phyloP scores from a whole-genome alignment of 805 yeast species.

The Candida pini region DNA sequence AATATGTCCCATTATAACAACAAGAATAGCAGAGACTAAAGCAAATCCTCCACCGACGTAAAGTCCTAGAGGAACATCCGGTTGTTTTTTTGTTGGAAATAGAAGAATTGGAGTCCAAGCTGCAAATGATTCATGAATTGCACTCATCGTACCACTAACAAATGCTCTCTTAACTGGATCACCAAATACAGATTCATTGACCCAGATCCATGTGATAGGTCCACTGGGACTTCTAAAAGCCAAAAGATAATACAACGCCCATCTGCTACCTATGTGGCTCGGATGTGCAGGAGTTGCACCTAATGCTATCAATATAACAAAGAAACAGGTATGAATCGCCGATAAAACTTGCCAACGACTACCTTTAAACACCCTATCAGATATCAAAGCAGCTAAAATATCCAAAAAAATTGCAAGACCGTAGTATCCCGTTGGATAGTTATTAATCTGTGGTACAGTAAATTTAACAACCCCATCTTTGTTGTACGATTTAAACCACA shows the following conservation, averaged over 20 bases:
- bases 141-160: slow-evolving; percentile 10
- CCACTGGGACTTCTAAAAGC: slow-evolving; percentile 6
- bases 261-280: slow-evolving; percentile 4
- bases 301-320: slow-evolving; percentile 4
- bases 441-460: slow-evolving; percentile 39
- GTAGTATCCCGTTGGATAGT: slow-evolving; percentile 46
- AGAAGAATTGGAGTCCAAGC: too few relatives aligned
- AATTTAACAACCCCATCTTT: too few relatives aligned
- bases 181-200: slow-evolving; percentile 7
- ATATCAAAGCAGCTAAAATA: slow-evolving; percentile 19
- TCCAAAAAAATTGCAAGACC: slow-evolving; percentile 15
- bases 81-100: too few relatives aligned
- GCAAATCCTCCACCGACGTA: too few relatives aligned
- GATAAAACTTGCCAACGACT: slow-evolving; percentile 4
- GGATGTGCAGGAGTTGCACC: slow-evolving; percentile 10
- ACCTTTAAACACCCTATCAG: slow-evolving; percentile 11
- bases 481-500: slow-evolving; percentile 41
- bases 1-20: too few relatives aligned
- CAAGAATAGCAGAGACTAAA: too few relatives aligned
- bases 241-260: slow-evolving; percentile 6
- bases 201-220: slow-evolving; percentile 9
- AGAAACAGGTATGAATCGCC: slow-evolving; percentile 2
- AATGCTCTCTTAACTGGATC: slow-evolving; percentile 11
- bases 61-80: too few relatives aligned
- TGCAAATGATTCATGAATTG: slow-evolving; percentile 3